These are phyloP conservation scores for Candida sp. DNA, from an alignment of 1,139 yeast species.

Conservation along the genomic window DNA sequence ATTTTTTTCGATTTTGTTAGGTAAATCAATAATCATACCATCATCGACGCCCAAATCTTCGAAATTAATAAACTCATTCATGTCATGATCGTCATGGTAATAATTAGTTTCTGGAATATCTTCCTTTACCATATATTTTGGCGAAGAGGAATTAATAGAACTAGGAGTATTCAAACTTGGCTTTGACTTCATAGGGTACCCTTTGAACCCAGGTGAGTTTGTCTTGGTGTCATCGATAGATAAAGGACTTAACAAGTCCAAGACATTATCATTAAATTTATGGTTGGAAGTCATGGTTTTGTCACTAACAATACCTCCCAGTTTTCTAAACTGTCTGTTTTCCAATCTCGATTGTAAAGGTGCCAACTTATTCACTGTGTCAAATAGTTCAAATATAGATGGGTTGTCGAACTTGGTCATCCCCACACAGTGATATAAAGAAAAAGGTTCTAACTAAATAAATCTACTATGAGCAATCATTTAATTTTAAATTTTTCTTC, in stretches of 20 bases:
- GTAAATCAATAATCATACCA: not conserved
- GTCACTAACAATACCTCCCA: not conserved
- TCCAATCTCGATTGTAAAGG: constrained; percentile 40
- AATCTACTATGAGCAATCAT: not conserved
- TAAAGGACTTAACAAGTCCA: constrained; percentile 42
- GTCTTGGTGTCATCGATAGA: constrained; percentile 32
- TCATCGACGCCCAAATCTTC: constrained; percentile 1
- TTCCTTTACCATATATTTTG: constrained; percentile 4
- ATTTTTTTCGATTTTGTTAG: not conserved
- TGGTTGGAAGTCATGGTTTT: not conserved
- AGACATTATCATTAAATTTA: constrained; percentile 11
- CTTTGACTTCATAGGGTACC: constrained; percentile 4
- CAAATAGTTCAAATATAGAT: constrained; percentile 40
- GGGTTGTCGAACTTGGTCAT: constrained; percentile 16
- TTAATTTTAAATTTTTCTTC: not conserved
- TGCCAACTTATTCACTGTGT: constrained; percentile 40
- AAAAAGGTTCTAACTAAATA: not conserved
- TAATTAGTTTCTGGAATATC: not conserved
- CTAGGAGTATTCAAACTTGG: constrained; percentile 19
- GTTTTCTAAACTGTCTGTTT: constrained; percentile 38
- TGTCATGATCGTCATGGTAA: constrained; percentile 1
- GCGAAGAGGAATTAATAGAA: constrained; percentile 27
- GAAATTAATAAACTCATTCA: constrained; percentile 3
- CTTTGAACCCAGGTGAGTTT: constrained; percentile 11
- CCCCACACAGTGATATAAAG: not conserved